phyloP scores from a whole-genome alignment of 768 basidiomycete species.

The Serendipita sp. region DNA sequence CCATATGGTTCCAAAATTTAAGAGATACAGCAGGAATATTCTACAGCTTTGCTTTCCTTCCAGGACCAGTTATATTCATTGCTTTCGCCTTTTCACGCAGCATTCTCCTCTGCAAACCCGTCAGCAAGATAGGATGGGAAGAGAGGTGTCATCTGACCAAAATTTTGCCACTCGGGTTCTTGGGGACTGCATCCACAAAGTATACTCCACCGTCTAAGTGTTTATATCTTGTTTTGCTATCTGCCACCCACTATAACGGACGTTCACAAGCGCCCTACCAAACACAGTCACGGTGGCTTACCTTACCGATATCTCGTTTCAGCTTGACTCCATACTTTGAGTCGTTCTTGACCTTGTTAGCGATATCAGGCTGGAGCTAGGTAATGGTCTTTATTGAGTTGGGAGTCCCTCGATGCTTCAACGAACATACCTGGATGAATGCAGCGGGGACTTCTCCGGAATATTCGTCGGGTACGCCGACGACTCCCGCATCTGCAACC shows the following conservation, averaged over 20 bases:
- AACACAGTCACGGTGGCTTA: slow-evolving; percentile 17
- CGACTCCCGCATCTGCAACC: slow-evolving; percentile 18
- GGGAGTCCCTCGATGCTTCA: slow-evolving; percentile 27
- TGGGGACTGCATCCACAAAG: slow-evolving; percentile 38
- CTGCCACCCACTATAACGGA: slow-evolving; percentile 26
- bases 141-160: neutral
- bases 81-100: slow-evolving; percentile 34
- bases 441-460: slow-evolving; percentile 33
- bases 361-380: slow-evolving; percentile 17
- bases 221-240: slow-evolving; percentile 41
- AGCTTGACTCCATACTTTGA: slow-evolving; percentile 23
- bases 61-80: slow-evolving; percentile 9
- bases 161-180: slow-evolving; percentile 38
- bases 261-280: neutral
- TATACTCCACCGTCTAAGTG: slow-evolving; percentile 42
- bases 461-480: slow-evolving; percentile 38
- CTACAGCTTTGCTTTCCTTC: slow-evolving; percentile 18
- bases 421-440: slow-evolving; percentile 1
- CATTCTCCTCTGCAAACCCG: slow-evolving; percentile 33
- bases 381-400: slow-evolving; percentile 29
- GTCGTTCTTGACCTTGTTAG: slow-evolving; percentile 22
- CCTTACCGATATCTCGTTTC: slow-evolving; percentile 39
- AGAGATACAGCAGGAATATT: neutral
- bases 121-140: neutral
- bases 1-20: neutral